phyloP scores from a whole-genome alignment of 495 filamentous ascomycete genomes.

The Ramalina peruviana region DNA sequence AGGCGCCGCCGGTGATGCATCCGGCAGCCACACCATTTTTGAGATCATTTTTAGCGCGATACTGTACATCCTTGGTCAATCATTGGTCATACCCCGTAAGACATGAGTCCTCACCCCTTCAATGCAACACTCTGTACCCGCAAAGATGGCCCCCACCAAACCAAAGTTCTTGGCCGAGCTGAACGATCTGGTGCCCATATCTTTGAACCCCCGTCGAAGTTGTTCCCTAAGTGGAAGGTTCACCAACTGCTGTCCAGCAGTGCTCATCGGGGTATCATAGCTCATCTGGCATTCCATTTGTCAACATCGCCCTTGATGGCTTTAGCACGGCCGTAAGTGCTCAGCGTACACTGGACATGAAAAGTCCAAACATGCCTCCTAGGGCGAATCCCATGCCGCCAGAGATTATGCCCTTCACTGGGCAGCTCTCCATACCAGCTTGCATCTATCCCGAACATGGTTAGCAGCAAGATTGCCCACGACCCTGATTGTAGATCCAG shows the following conservation, averaged over 20 bases:
- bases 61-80: slow-evolving; percentile 10
- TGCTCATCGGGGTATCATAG: slow-evolving; percentile 69
- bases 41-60: slow-evolving; percentile 86
- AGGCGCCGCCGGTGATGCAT: slow-evolving; percentile 78
- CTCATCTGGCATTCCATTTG: slow-evolving; percentile 49
- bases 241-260: slow-evolving; percentile 46
- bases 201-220: slow-evolving; percentile 69
- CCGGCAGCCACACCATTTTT: slow-evolving; percentile 78
- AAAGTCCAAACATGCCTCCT: slow-evolving; percentile 83
- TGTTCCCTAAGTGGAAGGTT: slow-evolving; percentile 72
- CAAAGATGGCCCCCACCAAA: slow-evolving; percentile 75
- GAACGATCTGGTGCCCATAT: slow-evolving; percentile 78
- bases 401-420: slow-evolving; percentile 65
- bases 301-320: neutral
- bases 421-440: slow-evolving; percentile 76
- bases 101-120: slow-evolving; percentile 44
- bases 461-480: neutral
- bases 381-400: slow-evolving; percentile 82
- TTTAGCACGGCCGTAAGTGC: neutral
- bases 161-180: slow-evolving; percentile 92
- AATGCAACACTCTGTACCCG: slow-evolving; percentile 89
- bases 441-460: slow-evolving; percentile 44
- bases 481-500: neutral
- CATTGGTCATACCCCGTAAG: neutral
- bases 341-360: slow-evolving; percentile 74